Conservation (phyloP, 768 basidiomycete genomes). For the Termitomyces sp. region DNA sequence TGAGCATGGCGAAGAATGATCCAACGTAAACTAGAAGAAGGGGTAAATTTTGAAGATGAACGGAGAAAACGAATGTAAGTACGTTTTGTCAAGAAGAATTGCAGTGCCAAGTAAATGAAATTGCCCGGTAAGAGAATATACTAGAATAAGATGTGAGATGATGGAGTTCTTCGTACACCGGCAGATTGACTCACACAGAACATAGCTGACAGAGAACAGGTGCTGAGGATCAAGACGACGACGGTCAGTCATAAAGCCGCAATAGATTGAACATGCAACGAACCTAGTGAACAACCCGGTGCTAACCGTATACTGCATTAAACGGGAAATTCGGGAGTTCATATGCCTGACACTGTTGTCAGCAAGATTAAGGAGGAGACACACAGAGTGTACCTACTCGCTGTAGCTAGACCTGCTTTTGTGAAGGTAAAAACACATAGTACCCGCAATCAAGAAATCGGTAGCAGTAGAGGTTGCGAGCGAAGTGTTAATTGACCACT, state of each 20-base stretch:
- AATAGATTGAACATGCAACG: background rate
- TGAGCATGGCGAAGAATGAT: conserved; percentile 42
- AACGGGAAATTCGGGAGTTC: conserved; percentile 24
- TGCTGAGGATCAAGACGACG: conserved; percentile 19
- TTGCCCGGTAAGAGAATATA: conserved; percentile 38
- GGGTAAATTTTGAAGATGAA: background rate
- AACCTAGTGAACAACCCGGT: conserved; percentile 22
- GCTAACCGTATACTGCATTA: conserved; percentile 24
- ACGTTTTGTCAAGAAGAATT: conserved; percentile 41
- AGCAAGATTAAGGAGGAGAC: background rate
- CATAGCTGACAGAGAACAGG: conserved; percentile 38
- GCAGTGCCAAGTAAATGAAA: conserved; percentile 35
- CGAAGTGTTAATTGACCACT: conserved; percentile 40
- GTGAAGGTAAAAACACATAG: conserved; percentile 28
- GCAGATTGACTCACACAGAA: conserved; percentile 28
- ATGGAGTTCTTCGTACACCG: background rate
- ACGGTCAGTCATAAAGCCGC: background rate
- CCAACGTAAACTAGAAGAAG: conserved; percentile 35
- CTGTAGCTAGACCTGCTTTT: conserved; percentile 24
- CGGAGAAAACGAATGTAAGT: conserved; percentile 8
- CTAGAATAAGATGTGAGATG: conserved; percentile 15
- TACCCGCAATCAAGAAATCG: conserved; percentile 34
- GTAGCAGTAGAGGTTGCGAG: conserved; percentile 36
- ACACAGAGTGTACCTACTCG: conserved; percentile 4
- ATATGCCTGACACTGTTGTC: conserved; percentile 11